Conservation (phyloP, 495 filamentous ascomycete species). For the Aspergillus diversus region DNA sequence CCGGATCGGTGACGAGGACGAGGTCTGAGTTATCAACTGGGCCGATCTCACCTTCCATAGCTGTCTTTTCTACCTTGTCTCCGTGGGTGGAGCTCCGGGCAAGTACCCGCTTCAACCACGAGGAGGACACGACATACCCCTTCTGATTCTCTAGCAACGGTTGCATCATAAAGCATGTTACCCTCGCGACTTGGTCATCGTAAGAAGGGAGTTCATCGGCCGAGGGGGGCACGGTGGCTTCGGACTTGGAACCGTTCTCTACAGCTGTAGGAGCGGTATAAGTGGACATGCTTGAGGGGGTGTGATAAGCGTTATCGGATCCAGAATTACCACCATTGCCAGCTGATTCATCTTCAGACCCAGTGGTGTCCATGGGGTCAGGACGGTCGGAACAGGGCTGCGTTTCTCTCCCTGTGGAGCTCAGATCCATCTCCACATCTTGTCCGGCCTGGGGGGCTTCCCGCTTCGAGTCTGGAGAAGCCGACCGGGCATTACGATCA, state of each 20-base stretch:
- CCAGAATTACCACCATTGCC: conserved; percentile 24
- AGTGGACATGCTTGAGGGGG: conserved; percentile 36
- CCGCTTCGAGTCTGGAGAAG: conserved; percentile 57
- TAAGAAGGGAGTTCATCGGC: conserved; percentile 54
- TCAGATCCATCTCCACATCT: conserved; percentile 40
- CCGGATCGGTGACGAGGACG: conserved; percentile 47
- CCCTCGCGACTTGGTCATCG: conserved; percentile 76
- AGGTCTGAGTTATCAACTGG: conserved; percentile 85
- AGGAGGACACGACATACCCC: conserved; percentile 75
- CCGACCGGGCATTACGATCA: conserved; percentile 37
- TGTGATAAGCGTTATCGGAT: conserved; percentile 35
- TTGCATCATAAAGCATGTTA: conserved; percentile 57
- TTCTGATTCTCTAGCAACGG: conserved; percentile 68
- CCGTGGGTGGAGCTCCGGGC: conserved; percentile 63
- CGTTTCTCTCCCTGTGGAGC: conserved; percentile 24
- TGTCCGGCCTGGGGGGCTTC: conserved; percentile 52
- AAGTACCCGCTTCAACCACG: conserved; percentile 78
- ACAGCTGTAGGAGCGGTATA: conserved; percentile 29
- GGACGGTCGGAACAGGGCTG: conserved; percentile 26
- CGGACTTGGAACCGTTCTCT: conserved; percentile 22
- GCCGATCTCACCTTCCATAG: conserved; percentile 67
- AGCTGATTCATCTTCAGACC: conserved; percentile 28
- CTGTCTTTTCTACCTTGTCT: conserved; percentile 60
- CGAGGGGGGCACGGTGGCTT: conserved; percentile 10
- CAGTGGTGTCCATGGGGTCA: conserved; percentile 31